Conservation (phyloP, 179 eudicot genomes). For the Heliamphora pulchella region DNA sequence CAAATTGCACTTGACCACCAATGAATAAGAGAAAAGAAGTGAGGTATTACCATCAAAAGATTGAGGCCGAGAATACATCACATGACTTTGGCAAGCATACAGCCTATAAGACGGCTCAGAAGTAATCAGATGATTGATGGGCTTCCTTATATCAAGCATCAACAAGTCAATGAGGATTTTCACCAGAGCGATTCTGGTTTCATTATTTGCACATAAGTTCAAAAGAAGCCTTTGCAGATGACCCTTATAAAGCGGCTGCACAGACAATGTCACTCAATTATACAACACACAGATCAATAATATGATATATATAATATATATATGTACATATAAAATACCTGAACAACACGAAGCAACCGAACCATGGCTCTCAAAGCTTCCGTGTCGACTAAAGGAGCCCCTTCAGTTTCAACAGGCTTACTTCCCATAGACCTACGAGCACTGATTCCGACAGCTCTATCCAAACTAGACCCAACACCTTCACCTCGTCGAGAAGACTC, state of each 20-base stretch:
- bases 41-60: constrained; percentile 63
- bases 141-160: constrained; percentile 67
- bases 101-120: constrained; percentile 76
- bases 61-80: constrained; percentile 94
- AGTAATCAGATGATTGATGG: constrained; percentile 35
- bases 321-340: constrained; percentile 41
- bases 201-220: constrained; percentile 86
- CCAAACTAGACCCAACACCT: constrained; percentile 51
- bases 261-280: constrained; percentile 22
- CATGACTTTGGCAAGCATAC: constrained; percentile 91
- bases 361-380: constrained; percentile 84
- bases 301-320: neutral
- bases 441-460: constrained; percentile 64
- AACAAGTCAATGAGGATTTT: constrained; percentile 86
- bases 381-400: constrained; percentile 82
- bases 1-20: neutral
- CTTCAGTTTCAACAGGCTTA: constrained; percentile 90
- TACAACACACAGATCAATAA: neutral
- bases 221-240: constrained; percentile 88
- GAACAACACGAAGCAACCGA: constrained; percentile 89
- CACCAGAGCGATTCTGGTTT: constrained; percentile 63
- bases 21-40: neutral
- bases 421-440: constrained; percentile 60
- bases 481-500: constrained; percentile 91
- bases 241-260: constrained; percentile 92